Evolutionary conservation across 768 basidiomycete genomes (phyloP), one percentile per base, ranked within the genome.

Genomic region (Botryobasidium botryosum): DNA sequence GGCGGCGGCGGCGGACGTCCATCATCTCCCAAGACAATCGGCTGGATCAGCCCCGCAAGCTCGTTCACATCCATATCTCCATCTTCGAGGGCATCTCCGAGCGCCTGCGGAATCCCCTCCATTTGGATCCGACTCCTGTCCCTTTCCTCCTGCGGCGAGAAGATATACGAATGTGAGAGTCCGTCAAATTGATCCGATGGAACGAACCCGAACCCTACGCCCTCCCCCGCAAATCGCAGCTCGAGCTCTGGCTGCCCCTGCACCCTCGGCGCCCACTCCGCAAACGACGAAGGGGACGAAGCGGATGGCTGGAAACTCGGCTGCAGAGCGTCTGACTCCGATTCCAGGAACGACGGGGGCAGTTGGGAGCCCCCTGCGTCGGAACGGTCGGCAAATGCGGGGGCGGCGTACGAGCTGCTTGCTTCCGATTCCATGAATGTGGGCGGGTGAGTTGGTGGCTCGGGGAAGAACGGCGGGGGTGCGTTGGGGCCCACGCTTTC

Each of bases 371-470:
- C n/a, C 12, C 65, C 63, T 3, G 56, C 13, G 13, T 28, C 41
- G 21, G 63, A 54, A 12, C 43, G 40, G 6, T 17, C 50, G 13
- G 62, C 57, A 15, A 67, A 60, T 25, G 33, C 49, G 35, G 76
- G 72, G n/a, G 84, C 68, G 49, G 75, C 75, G 45, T 82, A 72
- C 57, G 84, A 81, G 23, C 68, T 66, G n/a, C n/a, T n/a, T n/a
- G n/a, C n/a, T 57, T 86, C 83, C 4, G 83, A 81, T 57, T 86
- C 83, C 46, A 79, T 69, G 57, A 86, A 86, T 12, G 79, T 80
- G 13, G 80, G 80, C 18, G 80, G 59, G 23, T 65, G 63, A 24
- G 64, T 61, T n/a, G n/a, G n/a, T n/a, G n/a, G n/a, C n/a, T 38
- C 29, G 36, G 51, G 28, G 49, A 44, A 61, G 56, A 77, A 78